Conservation (phyloP, 345 rosid species). For the Eucalyptus sp. region DNA sequence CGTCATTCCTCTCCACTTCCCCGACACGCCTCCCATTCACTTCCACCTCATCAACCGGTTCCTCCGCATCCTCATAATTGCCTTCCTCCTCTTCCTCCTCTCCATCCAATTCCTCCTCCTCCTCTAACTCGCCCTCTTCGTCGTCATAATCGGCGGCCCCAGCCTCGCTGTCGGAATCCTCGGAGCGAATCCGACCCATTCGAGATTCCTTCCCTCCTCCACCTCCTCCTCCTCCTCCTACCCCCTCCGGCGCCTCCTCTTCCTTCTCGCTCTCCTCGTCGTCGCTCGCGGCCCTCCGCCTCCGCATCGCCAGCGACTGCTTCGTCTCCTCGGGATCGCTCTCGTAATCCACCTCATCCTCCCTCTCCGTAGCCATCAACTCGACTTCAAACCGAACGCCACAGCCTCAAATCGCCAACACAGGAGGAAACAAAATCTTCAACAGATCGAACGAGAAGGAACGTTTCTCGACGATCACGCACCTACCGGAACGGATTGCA, state of each 20-base stretch:
- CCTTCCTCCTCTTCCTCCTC: constrained; percentile 20
- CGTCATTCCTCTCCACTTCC: constrained; percentile 12
- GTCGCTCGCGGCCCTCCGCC: constrained; percentile 82
- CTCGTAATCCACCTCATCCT: constrained; percentile 58
- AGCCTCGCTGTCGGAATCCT: constrained; percentile 61
- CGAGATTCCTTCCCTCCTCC: constrained; percentile 6
- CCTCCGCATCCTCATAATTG: constrained; percentile 16
- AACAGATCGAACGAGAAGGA: background rate
- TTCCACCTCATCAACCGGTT: constrained; percentile 11
- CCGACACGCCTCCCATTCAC: constrained; percentile 9
- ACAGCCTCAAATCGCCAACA: background rate
- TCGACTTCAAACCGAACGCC: background rate
- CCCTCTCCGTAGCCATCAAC: constrained; percentile 37
- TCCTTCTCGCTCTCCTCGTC: constrained; percentile 53
- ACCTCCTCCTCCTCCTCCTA: background rate
- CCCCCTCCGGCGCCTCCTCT: constrained; percentile 9
- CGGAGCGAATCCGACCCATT: constrained; percentile 36
- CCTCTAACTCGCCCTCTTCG: constrained; percentile 21
- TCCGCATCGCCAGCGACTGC: constrained; percentile 51
- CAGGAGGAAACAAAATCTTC: background rate
- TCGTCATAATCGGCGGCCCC: constrained; percentile 51
- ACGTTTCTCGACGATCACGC: background rate
- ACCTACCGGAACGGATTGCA: background rate
- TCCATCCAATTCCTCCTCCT: constrained; percentile 13
- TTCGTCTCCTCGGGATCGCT: constrained; percentile 88